These are phyloP conservation scores for Botrytis aclada DNA, from an alignment of 2,329 filamentous ascomycete species.

Conservation along the genomic window DNA sequence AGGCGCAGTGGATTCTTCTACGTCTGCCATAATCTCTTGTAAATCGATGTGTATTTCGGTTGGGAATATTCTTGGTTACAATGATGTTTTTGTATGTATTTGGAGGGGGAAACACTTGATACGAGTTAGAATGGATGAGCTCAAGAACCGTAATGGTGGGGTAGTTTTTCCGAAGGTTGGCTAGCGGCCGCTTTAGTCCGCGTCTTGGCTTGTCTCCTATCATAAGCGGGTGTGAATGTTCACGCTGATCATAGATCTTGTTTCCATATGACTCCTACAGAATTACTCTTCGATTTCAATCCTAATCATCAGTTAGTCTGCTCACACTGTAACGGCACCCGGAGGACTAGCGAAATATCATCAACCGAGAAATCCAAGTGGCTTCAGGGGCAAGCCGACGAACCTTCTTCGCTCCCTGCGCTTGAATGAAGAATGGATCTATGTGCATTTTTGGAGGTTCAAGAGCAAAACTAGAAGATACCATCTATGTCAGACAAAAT, in stretches of 20 bases:
- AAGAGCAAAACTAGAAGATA: neutral
- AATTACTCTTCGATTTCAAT: neutral
- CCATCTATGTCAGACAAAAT: neutral
- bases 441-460: neutral
- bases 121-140: neutral
- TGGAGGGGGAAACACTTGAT: neutral
- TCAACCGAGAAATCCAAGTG: neutral
- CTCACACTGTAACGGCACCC: too few species aligned
- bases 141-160: constrained; percentile 12
- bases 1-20: constrained; percentile 25
- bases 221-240: neutral
- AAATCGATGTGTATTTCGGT: neutral
- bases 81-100: neutral
- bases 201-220: neutral
- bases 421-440: neutral
- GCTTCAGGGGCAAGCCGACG: neutral
- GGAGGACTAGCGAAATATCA: too few species aligned
- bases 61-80: neutral
- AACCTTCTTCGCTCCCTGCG: neutral
- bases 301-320: neutral
- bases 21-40: constrained; percentile 33
- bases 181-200: constrained; percentile 13
- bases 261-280: neutral
- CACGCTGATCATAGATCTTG: neutral
- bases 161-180: constrained; percentile 2